Base-by-base conservation (phyloP, 2,329 filamentous ascomycete species). In the Colletotrichum sp. region DNA sequence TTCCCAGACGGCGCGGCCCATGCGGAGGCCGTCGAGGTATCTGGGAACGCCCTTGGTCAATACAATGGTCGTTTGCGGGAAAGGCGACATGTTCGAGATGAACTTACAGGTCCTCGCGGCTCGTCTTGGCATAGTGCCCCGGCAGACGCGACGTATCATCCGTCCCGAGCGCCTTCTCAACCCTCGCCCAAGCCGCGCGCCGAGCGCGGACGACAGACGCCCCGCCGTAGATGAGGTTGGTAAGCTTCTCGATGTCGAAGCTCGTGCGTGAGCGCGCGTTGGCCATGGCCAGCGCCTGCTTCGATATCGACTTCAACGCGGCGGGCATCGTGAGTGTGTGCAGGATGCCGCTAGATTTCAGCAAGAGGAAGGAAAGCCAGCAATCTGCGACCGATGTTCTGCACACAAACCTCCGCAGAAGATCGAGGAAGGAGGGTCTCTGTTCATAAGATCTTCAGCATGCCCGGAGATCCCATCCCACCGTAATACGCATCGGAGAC, bases 41-140 rank as follows among this genome's bases (percentile, higher is more conserved):
- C 58, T 61, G 3, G 9, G 10, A 0, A 12, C 9, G 18, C 0
- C 28, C 13, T 22, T 28, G 13, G 8, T 18, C 22, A 28, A 27
- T 15, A 28, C 1, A 3, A 0, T 6, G 7, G 8, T 25, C 27
- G 9, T 2, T 16, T 28, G 0, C 15, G 1, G 15, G 8, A 22
- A 48, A 12, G 9, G 3, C 4, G 18, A 16, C 15, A 43, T 43
- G 48, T 18, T 55, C 1, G 48, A 43, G 18, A n/a, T 56, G 22
- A 5, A n/a, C 25, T 2, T 18, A 58, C 55, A 58, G 2, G 2
- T 58, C 55, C 16, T 58, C 55, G 13, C 55, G 55, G 55, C 55
- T 58, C 22, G 55, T 58, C 25, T 58, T 58, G 55, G 55, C 55
- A 28, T 58, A 58, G 27, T 58, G 55, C 1, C 22, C 55, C 1